Evolutionary conservation across 306 rosid genomes (phyloP), one percentile per base, ranked within the genome.

Genomic region (Trifolium dubium): DNA sequence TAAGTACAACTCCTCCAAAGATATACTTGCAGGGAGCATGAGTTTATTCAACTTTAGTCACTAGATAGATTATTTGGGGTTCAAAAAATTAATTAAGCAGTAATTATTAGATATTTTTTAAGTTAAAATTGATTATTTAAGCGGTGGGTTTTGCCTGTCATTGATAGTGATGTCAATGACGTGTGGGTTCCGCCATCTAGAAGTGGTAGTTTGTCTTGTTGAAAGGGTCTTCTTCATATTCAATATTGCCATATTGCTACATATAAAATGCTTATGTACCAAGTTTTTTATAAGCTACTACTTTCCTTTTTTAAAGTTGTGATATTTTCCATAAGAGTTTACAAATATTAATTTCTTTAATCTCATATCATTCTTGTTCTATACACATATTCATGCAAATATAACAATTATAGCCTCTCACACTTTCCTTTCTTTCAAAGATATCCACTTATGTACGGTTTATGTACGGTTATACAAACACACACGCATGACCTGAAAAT

Each of bases 171-270:
- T 54, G 31, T 56, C 8, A 28, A 11, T 56, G 63, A 28, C 66
- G 41, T 32, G 66, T 9, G 23, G 66, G 23, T 14, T 60, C 5
- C 3, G 66, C 23, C 66, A 60, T 60, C 41, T 60, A 14, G 43
- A 60, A 60, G 5, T 31, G 66, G 43, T 60, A 31, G 10, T 18
- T 31, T 60, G 65, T 60, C 41, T 31, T 60, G 41, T 60, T 60
- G 23, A 60, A 60, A 10, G 10, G 63, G 37, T 54, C 7, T 54
- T 9, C 13, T 37, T 34, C 7, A 34, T 6, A 37, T 37, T 37
- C 40, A 37, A 37, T 35, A 34, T 5, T 34, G 6, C 35, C 4
- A 32, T 32, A 32, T 32, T 35, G 40, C 40, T 35, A 5, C 1
- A 35, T 35, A 35, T 8, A 35, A 35, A 35, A 37, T 6, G 40